Conservation (phyloP, 768 basidiomycete species). For the Podaxis sp. region DNA sequence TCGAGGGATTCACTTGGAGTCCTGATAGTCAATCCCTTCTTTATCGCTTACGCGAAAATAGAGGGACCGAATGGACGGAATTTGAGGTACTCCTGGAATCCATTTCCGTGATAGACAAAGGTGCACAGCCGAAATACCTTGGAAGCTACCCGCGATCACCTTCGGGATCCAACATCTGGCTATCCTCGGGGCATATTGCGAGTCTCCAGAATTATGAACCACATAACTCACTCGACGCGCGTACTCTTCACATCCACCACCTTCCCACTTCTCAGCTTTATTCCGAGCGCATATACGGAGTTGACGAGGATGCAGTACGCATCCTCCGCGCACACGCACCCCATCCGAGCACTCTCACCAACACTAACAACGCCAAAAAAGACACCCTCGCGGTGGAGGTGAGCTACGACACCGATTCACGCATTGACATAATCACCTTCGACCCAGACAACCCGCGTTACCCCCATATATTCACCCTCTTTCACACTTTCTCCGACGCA, state of each 20-base stretch:
- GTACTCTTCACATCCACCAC: conserved; percentile 28
- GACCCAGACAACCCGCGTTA: conserved; percentile 1
- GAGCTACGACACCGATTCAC: conserved; percentile 41
- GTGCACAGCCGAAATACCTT: conserved; percentile 19
- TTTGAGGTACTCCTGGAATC: conserved; percentile 29
- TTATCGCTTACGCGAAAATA: conserved; percentile 30
- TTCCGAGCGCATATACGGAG: conserved; percentile 23
- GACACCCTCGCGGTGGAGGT: conserved; percentile 34
- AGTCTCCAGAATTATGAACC: conserved; percentile 31
- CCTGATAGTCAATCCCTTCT: conserved; percentile 30
- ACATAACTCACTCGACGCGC: conserved; percentile 29
- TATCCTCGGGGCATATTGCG: conserved; percentile 27
- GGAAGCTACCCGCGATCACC: conserved; percentile 34
- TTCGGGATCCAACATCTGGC: conserved; percentile 31
- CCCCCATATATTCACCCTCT: conserved; percentile 24
- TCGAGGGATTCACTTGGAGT: conserved; percentile 34
- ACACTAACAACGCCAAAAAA: not conserved
- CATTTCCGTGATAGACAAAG: conserved; percentile 23
- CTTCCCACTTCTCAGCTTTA: conserved; percentile 6
- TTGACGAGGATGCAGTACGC: conserved; percentile 30
- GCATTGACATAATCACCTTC: conserved; percentile 31
- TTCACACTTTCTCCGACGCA: conserved; percentile 31
- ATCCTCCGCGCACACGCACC: conserved; percentile 28
- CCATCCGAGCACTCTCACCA: not conserved
- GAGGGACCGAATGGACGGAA: conserved; percentile 29